Conservation (phyloP, 2,329 filamentous ascomycete species). For the Alternaria angustiovoidea region DNA sequence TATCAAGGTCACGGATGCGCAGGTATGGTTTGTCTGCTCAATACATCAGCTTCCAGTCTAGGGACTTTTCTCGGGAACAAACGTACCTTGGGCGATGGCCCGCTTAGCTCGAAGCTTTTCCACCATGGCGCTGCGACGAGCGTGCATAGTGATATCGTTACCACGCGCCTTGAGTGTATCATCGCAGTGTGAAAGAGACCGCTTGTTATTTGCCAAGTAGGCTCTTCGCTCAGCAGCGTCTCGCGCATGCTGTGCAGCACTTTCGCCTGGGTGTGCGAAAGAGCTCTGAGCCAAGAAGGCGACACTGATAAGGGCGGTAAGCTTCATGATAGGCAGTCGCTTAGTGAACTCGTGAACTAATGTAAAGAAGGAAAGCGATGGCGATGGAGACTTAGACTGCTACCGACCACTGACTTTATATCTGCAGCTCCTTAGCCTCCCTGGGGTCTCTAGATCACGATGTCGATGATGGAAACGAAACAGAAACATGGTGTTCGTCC, state of each 20-base stretch:
- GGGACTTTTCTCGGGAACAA: neutral
- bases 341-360: neutral
- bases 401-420: slow-evolving; percentile 5
- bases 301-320: slow-evolving; percentile 35
- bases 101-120: slow-evolving; percentile 53
- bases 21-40: slow-evolving; percentile 36
- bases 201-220: slow-evolving; percentile 48
- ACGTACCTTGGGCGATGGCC: slow-evolving; percentile 30
- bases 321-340: slow-evolving; percentile 27
- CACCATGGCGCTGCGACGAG: slow-evolving; percentile 53
- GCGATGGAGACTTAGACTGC: neutral
- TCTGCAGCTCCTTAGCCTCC: neutral
- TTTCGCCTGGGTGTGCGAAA: slow-evolving; percentile 52
- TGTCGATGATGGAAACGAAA: neutral
- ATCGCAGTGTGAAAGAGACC: slow-evolving; percentile 54
- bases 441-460: neutral
- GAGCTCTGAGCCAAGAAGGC: slow-evolving; percentile 38
- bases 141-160: slow-evolving; percentile 52
- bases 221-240: slow-evolving; percentile 48
- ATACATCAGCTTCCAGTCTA: slow-evolving; percentile 14
- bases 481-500: neutral
- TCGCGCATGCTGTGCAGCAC: slow-evolving; percentile 39
- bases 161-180: slow-evolving; percentile 51
- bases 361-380: neutral
- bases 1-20: slow-evolving; percentile 38